Percentiles rank a stretch among this genome's conserved stretches.
Evolutionary conservation across 768 basidiomycete species (phyloP).

Genomic region (Roridomyces roridus): DNA sequence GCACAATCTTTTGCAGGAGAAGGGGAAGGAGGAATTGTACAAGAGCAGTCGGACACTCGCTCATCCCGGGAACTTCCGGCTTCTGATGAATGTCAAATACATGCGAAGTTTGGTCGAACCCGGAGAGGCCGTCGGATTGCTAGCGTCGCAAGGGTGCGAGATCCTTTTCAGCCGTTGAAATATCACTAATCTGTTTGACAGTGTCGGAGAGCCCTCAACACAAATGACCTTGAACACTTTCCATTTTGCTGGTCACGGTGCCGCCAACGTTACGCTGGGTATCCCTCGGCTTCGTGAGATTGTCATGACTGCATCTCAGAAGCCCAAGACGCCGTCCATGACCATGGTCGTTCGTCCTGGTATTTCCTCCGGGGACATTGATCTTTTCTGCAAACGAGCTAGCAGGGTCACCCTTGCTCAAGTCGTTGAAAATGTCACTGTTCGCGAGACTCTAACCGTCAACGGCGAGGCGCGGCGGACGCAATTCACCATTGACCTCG

Average conservation of each 20-base stretch:
- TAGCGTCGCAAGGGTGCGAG: slow-evolving; percentile 94
- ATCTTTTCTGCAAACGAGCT: slow-evolving; percentile 87
- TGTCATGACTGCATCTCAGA: slow-evolving; percentile 96
- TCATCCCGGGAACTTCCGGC: slow-evolving; percentile 66
- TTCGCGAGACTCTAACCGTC: slow-evolving; percentile 77
- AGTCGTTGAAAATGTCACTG: slow-evolving; percentile 80
- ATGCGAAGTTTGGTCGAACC: slow-evolving; percentile 94
- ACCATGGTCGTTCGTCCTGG: slow-evolving; percentile 71
- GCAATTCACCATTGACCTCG: slow-evolving; percentile 79
- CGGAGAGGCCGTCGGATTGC: slow-evolving; percentile 96
- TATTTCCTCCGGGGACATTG: slow-evolving; percentile 60
- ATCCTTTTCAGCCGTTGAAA: not conserved
- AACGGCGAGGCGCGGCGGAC: slow-evolving; percentile 76
- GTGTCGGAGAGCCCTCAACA: slow-evolving; percentile 98
- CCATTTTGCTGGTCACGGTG: slow-evolving; percentile 99
- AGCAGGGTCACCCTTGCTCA: slow-evolving; percentile 88
- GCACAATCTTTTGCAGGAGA: slow-evolving; percentile 46
- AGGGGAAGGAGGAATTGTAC: slow-evolving; percentile 40
- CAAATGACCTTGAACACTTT: slow-evolving; percentile 99
- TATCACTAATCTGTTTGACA: slow-evolving; percentile 36
- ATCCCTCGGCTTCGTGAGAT: slow-evolving; percentile 99
- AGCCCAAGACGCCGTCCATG: slow-evolving; percentile 99
- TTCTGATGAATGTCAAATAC: slow-evolving; percentile 91
- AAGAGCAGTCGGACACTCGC: slow-evolving; percentile 54
- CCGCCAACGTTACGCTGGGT: slow-evolving; percentile 98